Base-by-base conservation (phyloP, 139 green algal genomes). In the Nannochloris sp. region DNA sequence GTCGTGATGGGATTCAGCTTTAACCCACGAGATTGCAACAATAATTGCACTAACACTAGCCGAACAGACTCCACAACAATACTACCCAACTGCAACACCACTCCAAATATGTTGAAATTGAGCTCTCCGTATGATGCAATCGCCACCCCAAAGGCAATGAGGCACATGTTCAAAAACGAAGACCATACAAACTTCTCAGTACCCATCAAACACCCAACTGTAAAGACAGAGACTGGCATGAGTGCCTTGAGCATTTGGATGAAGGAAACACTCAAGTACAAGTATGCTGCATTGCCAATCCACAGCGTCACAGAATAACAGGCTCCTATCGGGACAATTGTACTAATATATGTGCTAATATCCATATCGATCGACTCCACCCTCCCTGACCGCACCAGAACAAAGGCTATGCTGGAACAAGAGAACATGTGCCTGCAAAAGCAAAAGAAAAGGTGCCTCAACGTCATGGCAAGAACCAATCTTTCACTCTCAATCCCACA, bases 221-320 rank as follows among this genome's bases (percentile, higher is more conserved):
- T 29, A 20, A 66, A 63, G 6, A 65, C 53, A 25, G 31, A 51
- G 40, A 76, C 69, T 3, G 79, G 69, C 69, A 77, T 84, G 23
- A 80, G 44, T 12, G 81, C 86, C 75, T 98, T 98, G 43, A 92
- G 83, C 93, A 98, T 98, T 68, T 98, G 93, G 43, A 98, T 96
- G 80, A 97, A 98, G 11, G 91, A 93, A 0, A 98, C 90, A 5
- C 75, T 89, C 29, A 98, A 81, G 75, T 98, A 96, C 3, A 98
- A 76, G 85, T 98, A 98, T 2, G 93, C 78, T 0, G 87, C 89
- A 77, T 98, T 98, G 62, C 79, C 87, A 20, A 97, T 82, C 93
- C 93, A 98, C 20, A 98, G 76, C 50, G 76, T 91, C 28, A 80
- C 69, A 13, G 93, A 87, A 72, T 95, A 98, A 43, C 95, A 87